phyloP scores from a whole-genome alignment of 441 rosid genomes.

The Kokia cookei region DNA sequence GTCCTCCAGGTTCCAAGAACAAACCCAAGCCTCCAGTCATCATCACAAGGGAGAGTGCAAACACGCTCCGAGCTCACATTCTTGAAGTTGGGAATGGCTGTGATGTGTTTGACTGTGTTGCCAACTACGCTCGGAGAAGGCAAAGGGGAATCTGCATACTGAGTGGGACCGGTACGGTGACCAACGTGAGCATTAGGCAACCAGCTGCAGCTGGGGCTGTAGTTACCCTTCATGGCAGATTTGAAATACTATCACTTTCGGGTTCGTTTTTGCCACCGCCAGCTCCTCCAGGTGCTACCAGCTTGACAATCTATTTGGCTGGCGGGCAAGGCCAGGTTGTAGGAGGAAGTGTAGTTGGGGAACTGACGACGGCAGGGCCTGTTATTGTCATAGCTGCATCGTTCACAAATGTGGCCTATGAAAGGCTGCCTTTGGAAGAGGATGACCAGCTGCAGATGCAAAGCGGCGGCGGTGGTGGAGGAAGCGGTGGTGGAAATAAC shows the following conservation, averaged over 20 bases:
- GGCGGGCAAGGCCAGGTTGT: constrained; percentile 95
- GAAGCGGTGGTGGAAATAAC: constrained; percentile 15
- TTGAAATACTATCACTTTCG: constrained; percentile 80
- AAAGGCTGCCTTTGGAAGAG: constrained; percentile 82
- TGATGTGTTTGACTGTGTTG: constrained; percentile 78
- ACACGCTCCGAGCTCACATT: constrained; percentile 91
- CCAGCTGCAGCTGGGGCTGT: constrained; percentile 76
- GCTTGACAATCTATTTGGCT: constrained; percentile 72
- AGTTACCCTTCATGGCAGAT: constrained; percentile 75
- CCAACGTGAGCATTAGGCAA: constrained; percentile 83
- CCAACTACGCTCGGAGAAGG: constrained; percentile 78
- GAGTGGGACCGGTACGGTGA: constrained; percentile 83
- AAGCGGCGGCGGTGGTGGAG: constrained; percentile 30
- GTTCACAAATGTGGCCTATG: constrained; percentile 86
- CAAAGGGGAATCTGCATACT: constrained; percentile 86
- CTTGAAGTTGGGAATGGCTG: constrained; percentile 81
- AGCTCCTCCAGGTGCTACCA: constrained; percentile 95
- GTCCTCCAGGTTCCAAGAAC: constrained; percentile 92
- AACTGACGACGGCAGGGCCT: constrained; percentile 78
- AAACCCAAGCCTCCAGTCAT: constrained; percentile 88
- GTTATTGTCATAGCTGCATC: constrained; percentile 88
- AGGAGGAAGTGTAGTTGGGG: constrained; percentile 91
- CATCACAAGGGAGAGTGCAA: constrained; percentile 88
- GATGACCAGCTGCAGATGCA: constrained; percentile 76
- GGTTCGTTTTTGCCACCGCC: constrained; percentile 96